Evolutionary conservation across 1,284 basidiomycete species (phyloP), one percentile per base, ranked within the genome.

Genomic region (Melampsora occidentalis): DNA sequence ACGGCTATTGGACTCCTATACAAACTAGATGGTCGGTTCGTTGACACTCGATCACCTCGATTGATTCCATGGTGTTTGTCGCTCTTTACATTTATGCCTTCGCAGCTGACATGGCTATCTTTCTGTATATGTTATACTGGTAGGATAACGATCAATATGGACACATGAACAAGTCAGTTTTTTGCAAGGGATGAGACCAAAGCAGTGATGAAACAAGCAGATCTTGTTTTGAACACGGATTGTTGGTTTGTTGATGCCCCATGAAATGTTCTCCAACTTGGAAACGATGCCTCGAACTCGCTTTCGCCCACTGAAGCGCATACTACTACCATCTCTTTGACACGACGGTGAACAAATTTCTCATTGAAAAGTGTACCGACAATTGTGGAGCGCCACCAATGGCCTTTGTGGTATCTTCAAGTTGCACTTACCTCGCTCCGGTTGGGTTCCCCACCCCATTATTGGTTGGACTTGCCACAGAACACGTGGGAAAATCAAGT

Each of bases 291-390:
- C 33, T 69, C 9, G 12, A 35, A 10, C 31, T 64, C 20, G 1
- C 25, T 33, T n/a, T n/a, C n/a, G n/a, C 35, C 25, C 18, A 16
- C 14, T 49, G 20, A n/a, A 73, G 71, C 20, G 62, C 63, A 10
- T 64, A 73, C 22, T 73, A 73, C 51, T 73, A 73, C 49, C 62
- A 73, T 35, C 39, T 73, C 28, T 73, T 73, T 31, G 71, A 73
- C 25, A 73, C 71, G 63, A 66, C 66, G 16, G 63, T 66, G 1
- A 73, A 73, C 49, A 53, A 53, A n/a, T 73, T 33, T 12, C 48
- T 73, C 1, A 39, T 42, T 42, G 70, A 71, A n/a, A 59, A 71
- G 35, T 48, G 70, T 25, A 12, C 33, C 9, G 71, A 66, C 35
- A 33, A 59, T 25, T 20, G 53, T 22, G 28, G 28, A 57, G 57